These are phyloP conservation scores for Periconia digitata DNA, from an alignment of 2,329 filamentous ascomycete species.

Conservation along the genomic window DNA sequence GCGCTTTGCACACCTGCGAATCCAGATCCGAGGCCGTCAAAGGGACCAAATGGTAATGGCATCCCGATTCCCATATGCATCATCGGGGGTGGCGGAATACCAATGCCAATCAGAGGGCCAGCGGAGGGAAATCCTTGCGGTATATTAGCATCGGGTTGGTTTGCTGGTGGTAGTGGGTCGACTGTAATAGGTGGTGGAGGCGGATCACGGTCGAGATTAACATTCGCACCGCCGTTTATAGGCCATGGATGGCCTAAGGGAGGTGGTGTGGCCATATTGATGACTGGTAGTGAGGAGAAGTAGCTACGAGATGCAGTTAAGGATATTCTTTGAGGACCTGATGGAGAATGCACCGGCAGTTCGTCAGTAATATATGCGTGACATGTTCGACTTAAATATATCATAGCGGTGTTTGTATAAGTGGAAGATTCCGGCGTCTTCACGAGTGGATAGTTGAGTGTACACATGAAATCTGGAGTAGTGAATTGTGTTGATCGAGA, in stretches of 20 bases:
- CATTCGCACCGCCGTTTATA: slow-evolving; percentile 36
- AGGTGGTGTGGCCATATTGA: slow-evolving; percentile 10
- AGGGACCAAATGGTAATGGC: slow-evolving; percentile 18
- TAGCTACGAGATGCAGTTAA: no score
- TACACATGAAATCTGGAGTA: no score
- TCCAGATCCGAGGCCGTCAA: slow-evolving; percentile 21
- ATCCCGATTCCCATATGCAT: slow-evolving; percentile 1
- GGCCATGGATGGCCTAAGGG: slow-evolving; percentile 29
- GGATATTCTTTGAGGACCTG: no score
- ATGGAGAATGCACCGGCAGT: no score
- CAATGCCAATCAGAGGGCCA: slow-evolving; percentile 11
- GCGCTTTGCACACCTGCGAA: slow-evolving; percentile 21
- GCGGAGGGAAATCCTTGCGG: background rate
- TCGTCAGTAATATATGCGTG: no score
- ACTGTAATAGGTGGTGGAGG: slow-evolving; percentile 28
- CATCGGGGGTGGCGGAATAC: slow-evolving; percentile 5
- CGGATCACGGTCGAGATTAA: slow-evolving; percentile 37
- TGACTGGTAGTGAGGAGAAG: background rate
- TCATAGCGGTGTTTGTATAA: no score
- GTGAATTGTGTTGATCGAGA: no score
- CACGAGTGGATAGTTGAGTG: no score
- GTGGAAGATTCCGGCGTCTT: no score
- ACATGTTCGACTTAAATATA: no score
- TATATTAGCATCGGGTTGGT: background rate
- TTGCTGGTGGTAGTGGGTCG: slow-evolving; percentile 7